phyloP scores from a whole-genome alignment of 192 early-diverging fungal genomes.

The Physocladia obscura region DNA sequence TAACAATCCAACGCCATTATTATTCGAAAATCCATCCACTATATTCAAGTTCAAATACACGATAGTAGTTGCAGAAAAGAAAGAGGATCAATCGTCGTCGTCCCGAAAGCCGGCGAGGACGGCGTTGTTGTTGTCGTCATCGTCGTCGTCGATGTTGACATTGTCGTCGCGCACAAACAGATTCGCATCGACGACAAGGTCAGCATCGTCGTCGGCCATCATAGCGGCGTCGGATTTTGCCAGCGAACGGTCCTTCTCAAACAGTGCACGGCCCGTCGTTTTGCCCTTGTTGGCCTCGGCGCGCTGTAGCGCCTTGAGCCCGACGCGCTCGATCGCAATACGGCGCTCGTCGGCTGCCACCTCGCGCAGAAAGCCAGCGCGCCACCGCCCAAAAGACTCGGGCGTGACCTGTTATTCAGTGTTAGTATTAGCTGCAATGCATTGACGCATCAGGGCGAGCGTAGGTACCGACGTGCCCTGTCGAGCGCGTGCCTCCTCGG shows the following conservation, averaged over 20 bases:
- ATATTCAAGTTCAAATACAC: too few relatives aligned
- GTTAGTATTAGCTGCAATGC: too few relatives aligned
- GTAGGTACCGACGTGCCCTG: slow-evolving; percentile 78
- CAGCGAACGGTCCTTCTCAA: slow-evolving; percentile 85
- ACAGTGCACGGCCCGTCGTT: slow-evolving; percentile 78
- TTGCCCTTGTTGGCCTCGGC: slow-evolving; percentile 33
- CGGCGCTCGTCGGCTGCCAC: slow-evolving; percentile 36
- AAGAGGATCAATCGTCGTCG: slow-evolving; percentile 38
- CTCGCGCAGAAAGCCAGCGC: slow-evolving; percentile 73
- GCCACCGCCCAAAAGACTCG: slow-evolving; percentile 79
- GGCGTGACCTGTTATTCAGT: slow-evolving; percentile 78
- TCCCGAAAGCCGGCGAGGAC: slow-evolving; percentile 39
- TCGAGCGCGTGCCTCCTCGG: slow-evolving; percentile 71
- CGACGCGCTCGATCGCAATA: background rate
- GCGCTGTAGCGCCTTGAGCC: slow-evolving; percentile 21
- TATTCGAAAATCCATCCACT: too few relatives aligned
- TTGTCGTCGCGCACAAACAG: slow-evolving; percentile 61
- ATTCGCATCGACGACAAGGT: slow-evolving; percentile 69
- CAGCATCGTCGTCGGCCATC: slow-evolving; percentile 83
- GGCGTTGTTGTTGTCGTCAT: slow-evolving; percentile 63
- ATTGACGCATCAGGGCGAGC: too few relatives aligned
- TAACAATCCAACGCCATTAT: too few relatives aligned
- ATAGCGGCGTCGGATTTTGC: slow-evolving; percentile 78
- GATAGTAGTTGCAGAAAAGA: too few relatives aligned
- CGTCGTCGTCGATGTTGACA: slow-evolving; percentile 55